Evolutionary conservation across 2,329 filamentous ascomycete genomes (phyloP), one percentile per base, ranked within the genome.

Genomic region (Apiospora koreana): DNA sequence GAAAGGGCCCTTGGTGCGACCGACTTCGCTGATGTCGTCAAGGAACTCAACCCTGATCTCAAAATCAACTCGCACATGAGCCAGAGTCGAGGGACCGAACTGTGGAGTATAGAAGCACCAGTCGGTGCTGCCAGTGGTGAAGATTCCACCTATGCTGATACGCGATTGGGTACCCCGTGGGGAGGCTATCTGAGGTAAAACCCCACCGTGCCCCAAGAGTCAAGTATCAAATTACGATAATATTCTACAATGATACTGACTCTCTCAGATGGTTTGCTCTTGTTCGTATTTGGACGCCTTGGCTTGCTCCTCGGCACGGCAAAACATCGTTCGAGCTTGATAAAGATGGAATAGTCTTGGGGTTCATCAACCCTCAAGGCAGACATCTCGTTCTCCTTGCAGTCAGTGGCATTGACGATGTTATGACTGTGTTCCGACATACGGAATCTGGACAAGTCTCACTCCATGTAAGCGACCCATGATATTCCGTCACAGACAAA

Each of bases 251-350:
- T n/a, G 25, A 62, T 62, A 38, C 31, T 62, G 54, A 62, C 23
- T 31, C 3, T 46, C 46, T 12, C 69, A 89, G 92, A 75, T 97
- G 94, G 90, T 95, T 97, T 78, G 90, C 93, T 9, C 82, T 97
- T 16, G 91, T 97, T 6, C 89, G 94, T 23, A 84, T 93, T 3
- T 96, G 91, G 89, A 88, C 87, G 43, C 92, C 94, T 1, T 98
- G 95, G 95, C 83, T 97, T 14, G 94, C 92, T 9, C 95, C 95
- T n/a, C 86, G 94, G 48, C 95, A 98, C 79, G 95, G 95, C 16
- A 90, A 88, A 72, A 80, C 83, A 3, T 82, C 82, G 0, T 92
- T 97, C 70, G 82, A 83, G 5, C 83, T 95, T 5, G 92, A 94
- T 72, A 93, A 94, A 75, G 93, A 97, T 76, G 94, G 90, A 1